Evolutionary conservation across 306 rosid genomes (phyloP).

Genomic region (Begonia loranthoides): DNA sequence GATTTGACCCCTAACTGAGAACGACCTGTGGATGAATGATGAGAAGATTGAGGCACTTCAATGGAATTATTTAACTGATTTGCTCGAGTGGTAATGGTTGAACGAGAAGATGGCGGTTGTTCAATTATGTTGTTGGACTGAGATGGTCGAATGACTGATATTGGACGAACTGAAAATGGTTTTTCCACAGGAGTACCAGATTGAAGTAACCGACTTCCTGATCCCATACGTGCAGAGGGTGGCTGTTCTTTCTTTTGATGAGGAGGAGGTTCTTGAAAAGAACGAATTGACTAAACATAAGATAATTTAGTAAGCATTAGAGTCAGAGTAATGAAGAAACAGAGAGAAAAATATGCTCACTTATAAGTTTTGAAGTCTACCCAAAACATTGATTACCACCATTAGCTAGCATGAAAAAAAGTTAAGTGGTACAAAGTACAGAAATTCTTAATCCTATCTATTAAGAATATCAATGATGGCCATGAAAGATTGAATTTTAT

Average conservation of each 20-base stretch:
- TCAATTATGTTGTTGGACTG: conserved; percentile 18
- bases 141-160: conserved; percentile 17
- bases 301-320: conserved; percentile 9
- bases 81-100: conserved; percentile 18
- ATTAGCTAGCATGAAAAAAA: no score
- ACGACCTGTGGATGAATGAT: conserved; percentile 27
- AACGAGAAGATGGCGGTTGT: conserved; percentile 37
- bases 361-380: no score
- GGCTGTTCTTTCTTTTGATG: conserved; percentile 5
- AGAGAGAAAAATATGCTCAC: neutral
- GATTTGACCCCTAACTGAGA: conserved; percentile 35
- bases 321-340: neutral
- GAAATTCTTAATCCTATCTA: no score
- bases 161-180: conserved; percentile 31
- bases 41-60: conserved; percentile 56
- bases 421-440: no score
- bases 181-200: conserved; percentile 28
- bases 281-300: conserved; percentile 32
- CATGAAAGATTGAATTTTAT: no score
- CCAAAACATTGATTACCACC: no score
- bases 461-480: no score
- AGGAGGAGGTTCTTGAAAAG: conserved; percentile 27
- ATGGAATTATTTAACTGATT: conserved; percentile 15
- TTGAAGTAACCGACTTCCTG: conserved; percentile 20
- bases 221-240: conserved; percentile 13